These are phyloP conservation scores for Pisolithus thermaeus DNA, from an alignment of 1,284 basidiomycete genomes.

Conservation along the genomic window DNA sequence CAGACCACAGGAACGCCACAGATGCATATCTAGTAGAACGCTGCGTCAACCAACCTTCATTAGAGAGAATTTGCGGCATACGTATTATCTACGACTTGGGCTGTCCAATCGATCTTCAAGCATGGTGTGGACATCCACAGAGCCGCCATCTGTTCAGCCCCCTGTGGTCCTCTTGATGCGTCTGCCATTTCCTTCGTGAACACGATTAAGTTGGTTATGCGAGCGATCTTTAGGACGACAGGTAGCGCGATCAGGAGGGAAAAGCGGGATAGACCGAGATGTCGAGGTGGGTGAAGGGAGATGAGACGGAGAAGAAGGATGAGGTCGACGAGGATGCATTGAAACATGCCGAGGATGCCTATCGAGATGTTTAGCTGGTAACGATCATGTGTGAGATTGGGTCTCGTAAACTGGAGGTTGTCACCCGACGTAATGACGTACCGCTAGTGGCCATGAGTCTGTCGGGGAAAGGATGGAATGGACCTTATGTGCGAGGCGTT, in stretches of 20 bases:
- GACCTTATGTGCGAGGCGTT: slow-evolving; percentile 7
- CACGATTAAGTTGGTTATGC: slow-evolving; percentile 9
- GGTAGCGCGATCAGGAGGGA: slow-evolving; percentile 12
- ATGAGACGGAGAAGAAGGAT: slow-evolving; percentile 18
- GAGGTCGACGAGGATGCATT: slow-evolving; percentile 13
- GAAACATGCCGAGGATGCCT: slow-evolving; percentile 9
- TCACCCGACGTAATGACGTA: not conserved
- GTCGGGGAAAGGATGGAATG: slow-evolving; percentile 9
- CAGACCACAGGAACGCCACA: slow-evolving; percentile 16
- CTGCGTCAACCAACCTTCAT: not conserved
- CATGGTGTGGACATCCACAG: slow-evolving; percentile 11
- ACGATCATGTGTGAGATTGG: not conserved
- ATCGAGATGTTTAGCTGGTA: slow-evolving; percentile 7
- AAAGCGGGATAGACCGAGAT: slow-evolving; percentile 14
- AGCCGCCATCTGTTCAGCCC: not conserved
- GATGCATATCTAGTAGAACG: slow-evolving; percentile 14
- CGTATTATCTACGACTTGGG: slow-evolving; percentile 20
- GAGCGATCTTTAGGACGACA: slow-evolving; percentile 11
- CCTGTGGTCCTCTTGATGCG: not conserved
- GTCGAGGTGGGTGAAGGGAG: slow-evolving; percentile 10
- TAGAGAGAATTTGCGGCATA: not conserved
- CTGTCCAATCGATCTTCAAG: slow-evolving; percentile 18
- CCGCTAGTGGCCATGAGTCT: slow-evolving; percentile 4
- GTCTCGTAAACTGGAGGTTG: not conserved
- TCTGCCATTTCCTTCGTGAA: slow-evolving; percentile 8